Conservation (phyloP, 2,329 filamentous ascomycete species). For the Colletotrichum trifolii region DNA sequence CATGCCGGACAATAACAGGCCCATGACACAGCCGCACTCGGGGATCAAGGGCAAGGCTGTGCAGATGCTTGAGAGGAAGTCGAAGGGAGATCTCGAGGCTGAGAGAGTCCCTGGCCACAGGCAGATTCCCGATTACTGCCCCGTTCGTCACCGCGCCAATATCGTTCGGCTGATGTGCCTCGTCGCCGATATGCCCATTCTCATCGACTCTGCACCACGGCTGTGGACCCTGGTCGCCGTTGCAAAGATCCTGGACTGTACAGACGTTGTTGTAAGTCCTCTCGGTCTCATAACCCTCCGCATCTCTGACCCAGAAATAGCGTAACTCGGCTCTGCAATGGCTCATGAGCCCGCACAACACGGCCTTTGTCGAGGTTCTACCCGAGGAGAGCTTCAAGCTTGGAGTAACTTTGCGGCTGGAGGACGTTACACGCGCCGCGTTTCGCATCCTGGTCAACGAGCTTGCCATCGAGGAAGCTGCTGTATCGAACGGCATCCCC, state of each 20-base stretch:
- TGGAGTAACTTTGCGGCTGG: constrained; percentile 58
- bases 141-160: constrained; percentile 69
- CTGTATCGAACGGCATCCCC: constrained; percentile 30
- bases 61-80: constrained; percentile 40
- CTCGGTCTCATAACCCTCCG: constrained; percentile 26
- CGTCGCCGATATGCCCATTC: constrained; percentile 64
- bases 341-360: constrained; percentile 67
- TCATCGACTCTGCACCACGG: constrained; percentile 72
- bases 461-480: constrained; percentile 60
- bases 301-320: constrained; percentile 38
- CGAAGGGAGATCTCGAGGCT: constrained; percentile 20
- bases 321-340: constrained; percentile 66
- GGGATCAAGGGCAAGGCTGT: not conserved
- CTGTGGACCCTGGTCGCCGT: constrained; percentile 75
- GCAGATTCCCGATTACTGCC: constrained; percentile 69
- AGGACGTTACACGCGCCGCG: constrained; percentile 56
- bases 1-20: not conserved
- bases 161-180: constrained; percentile 72
- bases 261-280: constrained; percentile 45
- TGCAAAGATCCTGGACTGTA: constrained; percentile 68
- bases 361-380: constrained; percentile 70
- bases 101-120: constrained; percentile 44
- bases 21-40: not conserved
- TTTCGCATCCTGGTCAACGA: constrained; percentile 74
- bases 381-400: constrained; percentile 71